Evolutionary conservation across 2,329 filamentous ascomycete genomes (phyloP), one percentile per base, ranked within the genome.

Genomic region (Didymella pinodella): DNA sequence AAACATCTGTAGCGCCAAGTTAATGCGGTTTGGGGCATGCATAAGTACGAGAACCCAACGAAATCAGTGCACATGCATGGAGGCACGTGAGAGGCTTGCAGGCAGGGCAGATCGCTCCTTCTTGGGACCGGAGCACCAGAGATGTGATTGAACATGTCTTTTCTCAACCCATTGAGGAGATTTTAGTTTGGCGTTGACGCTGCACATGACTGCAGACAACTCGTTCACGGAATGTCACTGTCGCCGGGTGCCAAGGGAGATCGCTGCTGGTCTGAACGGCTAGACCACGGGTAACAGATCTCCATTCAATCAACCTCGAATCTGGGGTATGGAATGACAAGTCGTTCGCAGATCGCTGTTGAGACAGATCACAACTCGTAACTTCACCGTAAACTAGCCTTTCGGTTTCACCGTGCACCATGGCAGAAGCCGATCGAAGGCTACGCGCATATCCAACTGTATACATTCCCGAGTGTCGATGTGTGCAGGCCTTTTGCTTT

Each of bases 221-320:
- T 38, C 49, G 31, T 58, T 40, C 16, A 41, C 40, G 31, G 45
- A 45, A 54, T 54, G 45, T 59, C 56, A 59, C 56, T 54, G 29
- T 48, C 26, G 45, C 40, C 12, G 40, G 12, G 45, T 36, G 38
- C 32, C 18, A 7, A 44, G 22, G 40, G 25, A 43, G 34, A 49
- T 43, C 18, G 31, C 29, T 29, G 18, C 44, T 34, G 40, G 44
- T 54, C 38, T 48, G 40, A 38, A 7, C 41, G 16, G 22, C 41
- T 43, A 28, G 48, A 48, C 38, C 18, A 34, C 46, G 26, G 31
- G 26, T 41, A 29, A 46, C 25, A 46, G n/a, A 14, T 16, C 25
- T 53, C 22, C 26, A 34, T 45, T 25, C 32, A 34, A 31, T 34
- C 8, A 6, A 26, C 11, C 38, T 29, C 22, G 12, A 26, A 36